phyloP scores from a whole-genome alignment of 495 filamentous ascomycete species.

The Trichoderma erinaceum region DNA sequence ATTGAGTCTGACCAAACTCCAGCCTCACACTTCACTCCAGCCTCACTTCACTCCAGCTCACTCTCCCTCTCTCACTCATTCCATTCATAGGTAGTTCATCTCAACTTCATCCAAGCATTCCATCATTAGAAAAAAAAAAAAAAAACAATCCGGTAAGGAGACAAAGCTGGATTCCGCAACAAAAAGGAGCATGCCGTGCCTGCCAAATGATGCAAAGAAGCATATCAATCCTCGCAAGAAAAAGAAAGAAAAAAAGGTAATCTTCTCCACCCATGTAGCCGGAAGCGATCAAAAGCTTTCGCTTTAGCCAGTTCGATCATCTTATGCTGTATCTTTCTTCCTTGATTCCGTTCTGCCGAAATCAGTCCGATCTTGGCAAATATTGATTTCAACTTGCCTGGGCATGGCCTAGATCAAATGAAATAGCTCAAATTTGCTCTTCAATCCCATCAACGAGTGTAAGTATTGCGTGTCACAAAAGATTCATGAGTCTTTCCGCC shows the following conservation, averaged over 20 bases:
- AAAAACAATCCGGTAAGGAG: neutral
- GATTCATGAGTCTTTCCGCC: constrained; percentile 6
- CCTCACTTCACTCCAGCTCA: no score
- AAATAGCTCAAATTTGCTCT: neutral
- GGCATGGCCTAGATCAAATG: no score
- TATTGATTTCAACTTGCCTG: no score
- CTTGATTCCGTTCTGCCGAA: neutral
- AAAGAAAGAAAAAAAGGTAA: constrained; percentile 15
- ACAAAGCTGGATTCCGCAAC: neutral
- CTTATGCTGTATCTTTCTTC: neutral
- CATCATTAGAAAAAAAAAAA: no score
- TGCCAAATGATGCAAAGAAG: neutral
- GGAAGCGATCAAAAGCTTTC: neutral
- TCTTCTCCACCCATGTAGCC: neutral
- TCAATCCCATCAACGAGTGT: neutral
- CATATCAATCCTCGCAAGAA: neutral
- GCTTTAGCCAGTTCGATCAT: neutral
- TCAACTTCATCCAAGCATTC: neutral
- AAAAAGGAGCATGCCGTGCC: neutral
- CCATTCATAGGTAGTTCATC: neutral
- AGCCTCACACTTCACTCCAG: neutral
- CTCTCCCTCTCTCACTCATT: neutral
- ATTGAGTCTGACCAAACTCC: neutral
- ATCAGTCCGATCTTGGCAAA: neutral
- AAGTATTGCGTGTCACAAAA: neutral